Percentiles rank a stretch among this genome's conserved stretches.
Conservation (phyloP, 2,329 filamentous ascomycete species). For the Aspergillus sp. region DNA sequence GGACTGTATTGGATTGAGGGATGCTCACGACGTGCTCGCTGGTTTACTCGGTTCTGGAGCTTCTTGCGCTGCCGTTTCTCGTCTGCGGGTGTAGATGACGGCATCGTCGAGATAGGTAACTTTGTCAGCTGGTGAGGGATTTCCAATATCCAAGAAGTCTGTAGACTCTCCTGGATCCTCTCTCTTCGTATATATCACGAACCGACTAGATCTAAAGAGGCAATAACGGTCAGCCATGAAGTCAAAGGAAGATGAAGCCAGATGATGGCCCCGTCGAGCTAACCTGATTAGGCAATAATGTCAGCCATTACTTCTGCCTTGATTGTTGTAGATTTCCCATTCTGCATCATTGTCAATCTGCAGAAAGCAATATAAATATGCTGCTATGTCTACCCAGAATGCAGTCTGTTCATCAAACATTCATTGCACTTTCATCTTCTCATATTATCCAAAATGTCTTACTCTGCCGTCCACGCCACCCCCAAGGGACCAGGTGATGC, state of each 20-base stretch:
- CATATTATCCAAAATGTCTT: constrained; percentile 20
- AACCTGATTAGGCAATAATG: neutral
- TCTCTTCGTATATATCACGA: neutral
- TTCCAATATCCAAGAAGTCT: neutral
- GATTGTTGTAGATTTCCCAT: neutral
- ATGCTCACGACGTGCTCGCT: constrained; percentile 18
- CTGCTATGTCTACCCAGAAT: neutral
- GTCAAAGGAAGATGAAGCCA: neutral
- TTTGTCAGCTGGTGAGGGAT: too few species aligned
- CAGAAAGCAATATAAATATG: neutral
- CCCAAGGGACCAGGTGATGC: constrained; percentile 26
- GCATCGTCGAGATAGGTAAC: neutral
- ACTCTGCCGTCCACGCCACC: constrained; percentile 25
- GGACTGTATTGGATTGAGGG: too few species aligned
- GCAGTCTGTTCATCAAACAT: neutral
- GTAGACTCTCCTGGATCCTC: neutral
- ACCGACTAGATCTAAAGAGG: neutral
- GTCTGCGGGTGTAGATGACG: neutral
- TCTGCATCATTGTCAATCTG: neutral
- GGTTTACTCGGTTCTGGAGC: constrained; percentile 19
- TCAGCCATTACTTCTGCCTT: neutral
- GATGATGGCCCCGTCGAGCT: neutral
- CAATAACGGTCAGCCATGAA: neutral
- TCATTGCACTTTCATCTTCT: neutral
- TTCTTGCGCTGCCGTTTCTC: constrained; percentile 16